These are phyloP conservation scores for Serendipita sp. DNA, from an alignment of 1,284 basidiomycete genomes.

Conservation along the genomic window DNA sequence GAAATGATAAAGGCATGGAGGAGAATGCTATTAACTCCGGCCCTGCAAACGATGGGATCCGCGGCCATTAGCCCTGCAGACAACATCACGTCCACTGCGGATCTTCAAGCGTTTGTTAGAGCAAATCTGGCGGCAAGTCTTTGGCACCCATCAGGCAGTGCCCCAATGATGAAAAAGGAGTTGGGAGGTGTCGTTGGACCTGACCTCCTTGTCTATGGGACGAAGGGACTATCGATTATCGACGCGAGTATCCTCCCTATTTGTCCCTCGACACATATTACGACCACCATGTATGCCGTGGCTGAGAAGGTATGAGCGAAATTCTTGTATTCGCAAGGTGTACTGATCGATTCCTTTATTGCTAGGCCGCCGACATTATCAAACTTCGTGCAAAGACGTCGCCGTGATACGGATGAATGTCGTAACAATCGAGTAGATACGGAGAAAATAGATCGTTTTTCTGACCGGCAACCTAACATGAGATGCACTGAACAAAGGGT, in stretches of 20 bases:
- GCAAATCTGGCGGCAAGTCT: not conserved
- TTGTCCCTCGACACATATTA: constrained; percentile 1
- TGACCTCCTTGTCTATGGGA: constrained; percentile 4
- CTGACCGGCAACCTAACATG: too few relatives aligned
- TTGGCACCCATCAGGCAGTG: not conserved
- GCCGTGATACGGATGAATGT: too few relatives aligned
- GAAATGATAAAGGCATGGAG: not conserved
- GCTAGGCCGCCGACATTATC: constrained; percentile 6
- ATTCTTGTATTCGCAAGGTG: not conserved
- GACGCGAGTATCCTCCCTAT: constrained; percentile 4
- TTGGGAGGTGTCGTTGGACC: not conserved
- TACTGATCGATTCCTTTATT: not conserved
- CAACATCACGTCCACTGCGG: not conserved
- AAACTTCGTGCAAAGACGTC: not conserved
- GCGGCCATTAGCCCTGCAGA: not conserved
- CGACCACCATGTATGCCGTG: constrained; percentile 5
- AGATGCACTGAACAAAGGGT: too few relatives aligned
- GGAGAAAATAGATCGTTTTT: too few relatives aligned
- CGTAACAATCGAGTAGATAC: too few relatives aligned
- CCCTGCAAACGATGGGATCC: not conserved
- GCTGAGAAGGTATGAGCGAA: constrained; percentile 1
- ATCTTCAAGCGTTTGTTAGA: not conserved
- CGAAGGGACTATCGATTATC: not conserved
- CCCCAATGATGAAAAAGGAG: not conserved
- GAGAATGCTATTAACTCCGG: not conserved